Conservation (phyloP, 23 red algal genomes). For the Agarophyton chilense region DNA sequence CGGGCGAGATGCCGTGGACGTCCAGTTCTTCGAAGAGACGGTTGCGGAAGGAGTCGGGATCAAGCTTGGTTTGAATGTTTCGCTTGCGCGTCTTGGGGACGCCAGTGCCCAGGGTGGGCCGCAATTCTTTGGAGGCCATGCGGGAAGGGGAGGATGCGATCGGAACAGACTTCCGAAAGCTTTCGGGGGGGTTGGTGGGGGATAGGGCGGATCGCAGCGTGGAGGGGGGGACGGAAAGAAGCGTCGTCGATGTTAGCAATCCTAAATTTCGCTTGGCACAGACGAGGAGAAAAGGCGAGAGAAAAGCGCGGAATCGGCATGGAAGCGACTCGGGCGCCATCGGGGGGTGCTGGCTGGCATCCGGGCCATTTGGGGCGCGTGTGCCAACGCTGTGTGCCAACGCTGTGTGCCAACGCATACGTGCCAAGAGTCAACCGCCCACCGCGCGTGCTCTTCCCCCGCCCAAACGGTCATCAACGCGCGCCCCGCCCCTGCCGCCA, state of each 20-base stretch:
- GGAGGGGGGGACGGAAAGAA: no score
- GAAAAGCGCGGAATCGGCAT: background rate
- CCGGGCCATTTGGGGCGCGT: no score
- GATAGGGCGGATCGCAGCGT: no score
- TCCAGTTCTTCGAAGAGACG: slow-evolving; percentile 75
- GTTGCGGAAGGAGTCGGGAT: slow-evolving; percentile 83
- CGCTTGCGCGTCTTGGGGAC: slow-evolving; percentile 76
- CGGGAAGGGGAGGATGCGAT: background rate
- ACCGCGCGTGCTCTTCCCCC: background rate
- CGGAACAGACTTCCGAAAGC: no score
- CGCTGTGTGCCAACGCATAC: no score
- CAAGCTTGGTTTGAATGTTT: slow-evolving; percentile 87
- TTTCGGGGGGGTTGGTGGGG: no score
- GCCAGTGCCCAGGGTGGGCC: slow-evolving; percentile 73
- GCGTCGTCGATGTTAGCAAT: no score
- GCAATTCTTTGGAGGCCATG: slow-evolving; percentile 81
- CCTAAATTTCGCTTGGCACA: no score
- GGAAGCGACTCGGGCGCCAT: background rate
- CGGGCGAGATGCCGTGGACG: slow-evolving; percentile 32
- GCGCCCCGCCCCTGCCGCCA: background rate
- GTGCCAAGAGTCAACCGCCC: no score
- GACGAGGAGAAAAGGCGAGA: no score
- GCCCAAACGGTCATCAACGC: slow-evolving; percentile 22
- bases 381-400: background rate
- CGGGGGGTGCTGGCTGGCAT: no score